phyloP scores from a whole-genome alignment of 2,329 filamentous ascomycete species.

The Monilinia fructigena region DNA sequence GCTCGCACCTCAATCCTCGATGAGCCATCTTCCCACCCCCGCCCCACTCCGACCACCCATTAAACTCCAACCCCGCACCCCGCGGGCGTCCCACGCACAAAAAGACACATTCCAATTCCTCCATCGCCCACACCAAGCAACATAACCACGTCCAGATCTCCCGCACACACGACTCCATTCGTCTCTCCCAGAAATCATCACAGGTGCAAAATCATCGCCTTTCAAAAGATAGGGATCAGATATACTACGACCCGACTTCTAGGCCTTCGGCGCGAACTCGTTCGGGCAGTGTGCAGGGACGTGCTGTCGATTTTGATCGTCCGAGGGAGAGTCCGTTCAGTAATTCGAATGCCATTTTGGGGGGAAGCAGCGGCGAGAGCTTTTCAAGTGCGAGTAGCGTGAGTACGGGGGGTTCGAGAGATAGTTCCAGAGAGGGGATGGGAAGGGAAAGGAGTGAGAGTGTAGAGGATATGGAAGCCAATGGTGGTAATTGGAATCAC shows the following conservation, averaged over 20 bases:
- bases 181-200: constrained; percentile 1
- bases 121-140: too few relatives aligned
- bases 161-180: constrained; percentile 15
- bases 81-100: not conserved
- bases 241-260: constrained; percentile 17
- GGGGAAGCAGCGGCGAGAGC: not conserved
- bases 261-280: not conserved
- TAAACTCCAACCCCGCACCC: too few relatives aligned
- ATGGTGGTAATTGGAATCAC: not conserved
- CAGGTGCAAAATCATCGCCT: not conserved
- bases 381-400: not conserved
- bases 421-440: not conserved
- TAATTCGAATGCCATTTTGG: not conserved
- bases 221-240: constrained; percentile 2
- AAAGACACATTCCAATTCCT: not conserved
- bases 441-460: not conserved
- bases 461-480: too few relatives aligned
- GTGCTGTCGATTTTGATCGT: constrained; percentile 16
- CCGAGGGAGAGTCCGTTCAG: constrained; percentile 18
- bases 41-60: too few relatives aligned
- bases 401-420: not conserved
- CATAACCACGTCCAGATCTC: constrained; percentile 2
- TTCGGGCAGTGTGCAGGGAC: not conserved
- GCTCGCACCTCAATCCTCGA: too few relatives aligned
- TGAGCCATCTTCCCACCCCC: too few relatives aligned